Conservation (phyloP, 177 flowering plant genomes). For the Vitis hybrid region DNA sequence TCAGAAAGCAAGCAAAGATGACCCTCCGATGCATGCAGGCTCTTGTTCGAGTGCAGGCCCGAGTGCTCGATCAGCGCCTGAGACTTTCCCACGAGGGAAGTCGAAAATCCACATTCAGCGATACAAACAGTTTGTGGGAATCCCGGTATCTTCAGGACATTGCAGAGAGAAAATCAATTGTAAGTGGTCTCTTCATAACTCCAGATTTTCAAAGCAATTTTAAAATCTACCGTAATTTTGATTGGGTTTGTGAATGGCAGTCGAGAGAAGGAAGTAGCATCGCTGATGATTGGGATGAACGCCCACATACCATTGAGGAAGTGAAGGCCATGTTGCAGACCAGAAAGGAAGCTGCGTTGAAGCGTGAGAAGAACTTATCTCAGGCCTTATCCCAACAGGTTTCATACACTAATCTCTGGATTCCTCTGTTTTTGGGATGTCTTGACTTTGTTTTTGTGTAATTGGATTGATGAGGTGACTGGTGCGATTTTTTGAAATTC, state of each 20-base stretch:
- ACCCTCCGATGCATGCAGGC: conserved; percentile 55
- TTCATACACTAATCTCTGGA: conserved; percentile 29
- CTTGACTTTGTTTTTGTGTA: background rate
- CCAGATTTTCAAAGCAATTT: too few relatives aligned
- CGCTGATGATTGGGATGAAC: conserved; percentile 34
- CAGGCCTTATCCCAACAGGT: conserved; percentile 53
- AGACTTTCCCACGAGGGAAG: conserved; percentile 34
- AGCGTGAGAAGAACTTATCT: conserved; percentile 30
- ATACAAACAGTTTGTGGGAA: conserved; percentile 22
- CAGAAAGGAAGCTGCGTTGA: conserved; percentile 40
- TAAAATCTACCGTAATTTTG: too few relatives aligned
- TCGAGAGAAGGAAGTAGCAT: conserved; percentile 52
- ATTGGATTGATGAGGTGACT: conserved; percentile 1
- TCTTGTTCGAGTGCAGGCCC: conserved; percentile 47
- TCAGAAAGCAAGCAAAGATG: conserved; percentile 45
- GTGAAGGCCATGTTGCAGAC: conserved; percentile 57
- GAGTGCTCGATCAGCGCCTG: conserved; percentile 37
- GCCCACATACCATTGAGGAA: conserved; percentile 59
- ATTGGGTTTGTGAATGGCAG: conserved; percentile 11
- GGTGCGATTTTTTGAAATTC: background rate
- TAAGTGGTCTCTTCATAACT: conserved; percentile 14
- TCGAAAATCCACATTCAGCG: conserved; percentile 15
- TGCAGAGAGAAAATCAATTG: conserved; percentile 40
- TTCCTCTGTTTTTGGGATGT: background rate
- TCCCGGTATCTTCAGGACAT: conserved; percentile 40